These are phyloP conservation scores for Monosporascus ibericus DNA, from an alignment of 2,329 filamentous ascomycete species.

Conservation along the genomic window DNA sequence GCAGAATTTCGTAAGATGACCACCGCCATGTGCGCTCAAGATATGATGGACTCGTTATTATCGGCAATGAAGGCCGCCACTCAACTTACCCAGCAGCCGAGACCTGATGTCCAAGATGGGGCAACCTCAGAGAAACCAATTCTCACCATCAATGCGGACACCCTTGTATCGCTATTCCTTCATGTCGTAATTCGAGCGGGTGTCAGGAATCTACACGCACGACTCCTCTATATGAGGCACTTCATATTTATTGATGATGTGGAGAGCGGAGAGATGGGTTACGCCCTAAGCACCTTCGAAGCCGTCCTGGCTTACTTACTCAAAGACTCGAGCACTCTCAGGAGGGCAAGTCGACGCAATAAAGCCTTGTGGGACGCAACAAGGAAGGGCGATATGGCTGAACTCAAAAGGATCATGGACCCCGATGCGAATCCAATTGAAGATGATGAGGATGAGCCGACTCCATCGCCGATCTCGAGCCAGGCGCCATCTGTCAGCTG, in stretches of 20 bases:
- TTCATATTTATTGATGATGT: conserved; percentile 98
- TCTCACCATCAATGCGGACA: conserved; percentile 73
- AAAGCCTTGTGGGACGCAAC: conserved; percentile 82
- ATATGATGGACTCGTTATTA: conserved; percentile 79
- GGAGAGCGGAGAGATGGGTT: conserved; percentile 91
- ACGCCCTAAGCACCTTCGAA: conserved; percentile 92
- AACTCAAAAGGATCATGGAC: conserved; percentile 74
- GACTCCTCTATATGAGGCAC: conserved; percentile 89
- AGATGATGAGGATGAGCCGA: conserved; percentile 34
- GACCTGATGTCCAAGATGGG: conserved; percentile 25
- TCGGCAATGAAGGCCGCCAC: conserved; percentile 81
- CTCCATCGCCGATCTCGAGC: conserved; percentile 33
- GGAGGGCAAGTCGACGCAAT: conserved; percentile 81
- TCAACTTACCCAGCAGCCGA: conserved; percentile 50
- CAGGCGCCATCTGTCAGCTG: conserved; percentile 41
- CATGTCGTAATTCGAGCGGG: conserved; percentile 90
- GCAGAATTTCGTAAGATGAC: conserved; percentile 85
- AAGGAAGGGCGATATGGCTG: conserved; percentile 67
- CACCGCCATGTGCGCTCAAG: conserved; percentile 71
- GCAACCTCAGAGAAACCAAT: conserved; percentile 45
- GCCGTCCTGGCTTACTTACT: conserved; percentile 85
- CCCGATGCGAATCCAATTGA: conserved; percentile 49
- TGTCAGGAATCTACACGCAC: conserved; percentile 78
- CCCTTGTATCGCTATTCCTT: conserved; percentile 82
- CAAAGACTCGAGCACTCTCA: conserved; percentile 72